phyloP scores from a whole-genome alignment of 2,329 filamentous ascomycete genomes.

The Cryphonectria nitschkei region DNA sequence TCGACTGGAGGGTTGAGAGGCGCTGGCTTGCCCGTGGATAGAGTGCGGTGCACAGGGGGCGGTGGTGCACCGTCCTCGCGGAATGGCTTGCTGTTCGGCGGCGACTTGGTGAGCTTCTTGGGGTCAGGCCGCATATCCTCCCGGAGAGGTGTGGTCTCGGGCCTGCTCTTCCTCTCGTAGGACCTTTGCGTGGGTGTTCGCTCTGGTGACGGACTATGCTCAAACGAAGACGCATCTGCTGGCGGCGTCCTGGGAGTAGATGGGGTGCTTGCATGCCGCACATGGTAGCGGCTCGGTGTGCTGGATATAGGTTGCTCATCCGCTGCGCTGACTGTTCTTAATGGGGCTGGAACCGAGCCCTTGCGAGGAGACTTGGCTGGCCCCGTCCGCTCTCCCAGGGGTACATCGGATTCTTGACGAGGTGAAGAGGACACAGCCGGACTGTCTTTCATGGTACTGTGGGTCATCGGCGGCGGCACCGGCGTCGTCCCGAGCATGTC shows the following conservation, averaged over 20 bases:
- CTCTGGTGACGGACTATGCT: constrained; percentile 37
- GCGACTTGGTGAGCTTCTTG: constrained; percentile 38
- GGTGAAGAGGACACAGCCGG: not conserved
- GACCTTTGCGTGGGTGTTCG: constrained; percentile 45
- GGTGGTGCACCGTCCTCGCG: constrained; percentile 61
- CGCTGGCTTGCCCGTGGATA: constrained; percentile 44
- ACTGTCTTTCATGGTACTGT: not conserved
- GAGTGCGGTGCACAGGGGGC: constrained; percentile 56
- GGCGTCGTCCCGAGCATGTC: constrained; percentile 68
- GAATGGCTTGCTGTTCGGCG: constrained; percentile 41
- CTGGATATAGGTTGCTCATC: constrained; percentile 36
- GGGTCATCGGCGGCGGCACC: constrained; percentile 45
- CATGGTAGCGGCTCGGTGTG: constrained; percentile 43
- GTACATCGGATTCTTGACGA: constrained; percentile 34
- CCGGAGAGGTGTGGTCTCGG: constrained; percentile 38
- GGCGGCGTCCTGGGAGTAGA: constrained; percentile 34
- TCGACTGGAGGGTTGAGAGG: constrained; percentile 53
- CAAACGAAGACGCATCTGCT: constrained; percentile 25
- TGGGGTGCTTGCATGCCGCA: constrained; percentile 37
- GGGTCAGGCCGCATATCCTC: constrained; percentile 47
- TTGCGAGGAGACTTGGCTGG: constrained; percentile 8
- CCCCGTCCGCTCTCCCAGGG: constrained; percentile 37
- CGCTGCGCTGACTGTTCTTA: constrained; percentile 29
- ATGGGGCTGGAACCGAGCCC: constrained; percentile 29
- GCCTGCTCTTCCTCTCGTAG: constrained; percentile 32